phyloP scores from a whole-genome alignment of 768 basidiomycete genomes.

The Rhodosporidiobolus sp. region DNA sequence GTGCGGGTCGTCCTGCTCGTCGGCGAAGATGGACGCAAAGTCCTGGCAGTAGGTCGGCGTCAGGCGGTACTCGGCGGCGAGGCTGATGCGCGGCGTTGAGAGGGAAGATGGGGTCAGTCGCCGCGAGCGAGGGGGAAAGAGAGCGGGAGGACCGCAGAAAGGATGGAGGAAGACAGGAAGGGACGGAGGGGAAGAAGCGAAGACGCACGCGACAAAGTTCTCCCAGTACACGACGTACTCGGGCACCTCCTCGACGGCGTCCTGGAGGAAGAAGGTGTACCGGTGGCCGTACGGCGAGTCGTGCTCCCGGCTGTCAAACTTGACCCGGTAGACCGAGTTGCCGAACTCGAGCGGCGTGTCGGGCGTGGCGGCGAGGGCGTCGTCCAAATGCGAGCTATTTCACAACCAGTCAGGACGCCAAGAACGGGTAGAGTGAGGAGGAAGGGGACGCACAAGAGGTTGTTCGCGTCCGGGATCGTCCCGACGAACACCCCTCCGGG shows the following conservation, averaged over 20 bases:
- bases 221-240: constrained; percentile 98
- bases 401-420: background rate
- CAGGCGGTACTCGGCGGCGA: constrained; percentile 79
- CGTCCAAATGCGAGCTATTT: constrained; percentile 66
- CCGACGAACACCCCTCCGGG: constrained; percentile 90
- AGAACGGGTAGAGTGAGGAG: background rate
- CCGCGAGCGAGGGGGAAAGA: constrained; percentile 3
- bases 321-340: constrained; percentile 83
- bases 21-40: constrained; percentile 82
- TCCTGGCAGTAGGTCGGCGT: constrained; percentile 73
- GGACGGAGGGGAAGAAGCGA: background rate
- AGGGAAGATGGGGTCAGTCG: no score
- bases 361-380: constrained; percentile 53
- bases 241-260: constrained; percentile 95
- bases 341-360: constrained; percentile 74
- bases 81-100: constrained; percentile 52
- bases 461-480: constrained; percentile 87
- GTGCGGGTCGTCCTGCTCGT: constrained; percentile 73
- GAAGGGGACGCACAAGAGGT: constrained; percentile 69
- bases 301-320: constrained; percentile 65
- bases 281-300: constrained; percentile 74
- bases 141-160: background rate
- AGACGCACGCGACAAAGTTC: constrained; percentile 74
- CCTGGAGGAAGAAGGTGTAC: constrained; percentile 87
- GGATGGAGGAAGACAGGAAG: background rate